Evolutionary conservation across 306 rosid genomes (phyloP), one percentile per base, ranked within the genome.

Genomic region (Vachellia pachyceras): DNA sequence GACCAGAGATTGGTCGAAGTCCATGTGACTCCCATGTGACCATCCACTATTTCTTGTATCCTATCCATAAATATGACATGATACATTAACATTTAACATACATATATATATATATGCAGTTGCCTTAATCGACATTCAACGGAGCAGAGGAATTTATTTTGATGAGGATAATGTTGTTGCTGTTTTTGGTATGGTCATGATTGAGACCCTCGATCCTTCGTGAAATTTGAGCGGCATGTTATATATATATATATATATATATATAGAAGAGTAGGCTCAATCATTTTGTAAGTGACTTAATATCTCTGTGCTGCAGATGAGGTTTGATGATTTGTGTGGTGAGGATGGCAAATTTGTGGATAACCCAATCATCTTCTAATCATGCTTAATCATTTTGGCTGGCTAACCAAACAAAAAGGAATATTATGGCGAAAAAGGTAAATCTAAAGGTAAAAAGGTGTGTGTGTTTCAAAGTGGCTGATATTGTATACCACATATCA

Each of bases 11-110:
- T 72, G 86, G 85, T 84, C 77, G 86, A 55, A 71, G 83, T 87
- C 91, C 93, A 90, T 82, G 91, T 88, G 93, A 88, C 80, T 82
- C 66, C 66, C 93, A 86, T 84, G 85, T 88, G 72, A 70, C 79
- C 69, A 78, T 42, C 84, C 39, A 69, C n/a, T 75, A 63, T 63
- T 79, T 17, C 5, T 15, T 49, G 22, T 15, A 20, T 49, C 20
- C 8, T 13, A 13, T 7, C 5, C 14, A 9, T 10, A 10, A 3
- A 44, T 44, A 44, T 1, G 10, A 29, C 2, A 29, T 29, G 33
- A n/a, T n/a, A n/a, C n/a, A n/a, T n/a, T n/a, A n/a, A n/a, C n/a
- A n/a, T n/a, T n/a, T n/a, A n/a, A n/a, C n/a, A n/a, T n/a, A n/a
- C n/a, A n/a, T n/a, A n/a, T n/a, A n/a, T n/a, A n/a, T n/a, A n/a